Conservation (phyloP, 2,329 filamentous ascomycete genomes). For the Alternaria sp. region DNA sequence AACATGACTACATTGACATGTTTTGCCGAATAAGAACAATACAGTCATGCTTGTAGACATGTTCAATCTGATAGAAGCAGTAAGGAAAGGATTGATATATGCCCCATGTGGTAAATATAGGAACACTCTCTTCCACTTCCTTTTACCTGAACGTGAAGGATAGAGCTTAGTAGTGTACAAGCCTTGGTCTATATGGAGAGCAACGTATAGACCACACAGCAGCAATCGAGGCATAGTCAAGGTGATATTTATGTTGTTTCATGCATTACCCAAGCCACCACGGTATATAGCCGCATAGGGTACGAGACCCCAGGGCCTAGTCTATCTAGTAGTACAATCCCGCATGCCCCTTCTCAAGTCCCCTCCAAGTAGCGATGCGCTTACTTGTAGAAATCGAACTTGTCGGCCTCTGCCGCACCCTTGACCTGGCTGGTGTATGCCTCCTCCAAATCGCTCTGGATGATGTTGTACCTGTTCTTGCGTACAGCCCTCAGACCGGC, state of each 20-base stretch:
- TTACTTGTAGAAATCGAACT: conserved; percentile 73
- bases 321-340: conserved; percentile 32
- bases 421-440: conserved; percentile 98
- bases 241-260: background rate
- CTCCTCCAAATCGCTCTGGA: conserved; percentile 94
- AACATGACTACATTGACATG: background rate
- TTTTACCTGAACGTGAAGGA: background rate
- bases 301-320: background rate
- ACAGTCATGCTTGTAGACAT: background rate
- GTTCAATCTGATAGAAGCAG: background rate
- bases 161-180: background rate
- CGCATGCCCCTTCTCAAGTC: conserved; percentile 5
- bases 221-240: background rate
- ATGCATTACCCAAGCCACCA: background rate
- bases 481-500: conserved; percentile 90
- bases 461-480: conserved; percentile 99
- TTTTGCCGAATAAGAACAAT: background rate
- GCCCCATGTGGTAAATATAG: background rate
- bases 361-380: background rate
- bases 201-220: background rate
- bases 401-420: conserved; percentile 72
- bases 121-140: background rate
- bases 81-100: background rate
- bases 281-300: background rate
- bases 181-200: background rate